Conservation (phyloP, 176 grass and related monocot genomes). For the Carex cristatella region DNA sequence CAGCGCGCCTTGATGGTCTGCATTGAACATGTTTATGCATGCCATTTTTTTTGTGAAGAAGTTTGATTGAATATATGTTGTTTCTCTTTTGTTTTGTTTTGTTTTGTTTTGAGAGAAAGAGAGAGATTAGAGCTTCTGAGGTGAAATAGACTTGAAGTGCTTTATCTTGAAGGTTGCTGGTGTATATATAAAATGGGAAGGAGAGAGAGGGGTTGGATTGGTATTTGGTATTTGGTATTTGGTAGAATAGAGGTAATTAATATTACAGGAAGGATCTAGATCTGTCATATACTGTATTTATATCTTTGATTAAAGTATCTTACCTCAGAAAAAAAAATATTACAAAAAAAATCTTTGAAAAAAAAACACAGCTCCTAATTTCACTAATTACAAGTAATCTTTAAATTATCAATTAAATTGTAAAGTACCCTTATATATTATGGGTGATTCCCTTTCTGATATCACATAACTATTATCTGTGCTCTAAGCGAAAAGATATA, state of each 20-base stretch:
- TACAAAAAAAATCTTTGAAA: not conserved
- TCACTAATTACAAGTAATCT: not conserved
- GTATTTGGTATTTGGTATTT: conserved; percentile 26
- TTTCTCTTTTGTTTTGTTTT: conserved; percentile 15
- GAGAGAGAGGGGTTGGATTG: conserved; percentile 11
- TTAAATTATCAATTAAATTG: too few relatives aligned
- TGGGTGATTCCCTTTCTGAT: not conserved
- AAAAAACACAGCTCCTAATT: not conserved
- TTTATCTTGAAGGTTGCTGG: conserved; percentile 29
- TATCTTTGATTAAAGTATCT: not conserved
- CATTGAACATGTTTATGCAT: conserved; percentile 90
- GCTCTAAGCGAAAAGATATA: not conserved
- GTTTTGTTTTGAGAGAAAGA: not conserved
- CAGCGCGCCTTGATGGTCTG: conserved; percentile 39
- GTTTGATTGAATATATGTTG: conserved; percentile 12
- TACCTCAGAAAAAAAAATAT: not conserved
- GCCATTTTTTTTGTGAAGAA: conserved; percentile 36
- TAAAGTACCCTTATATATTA: not conserved
- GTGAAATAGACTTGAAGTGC: conserved; percentile 11
- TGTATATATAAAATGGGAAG: conserved; percentile 30
- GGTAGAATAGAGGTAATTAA: conserved; percentile 16
- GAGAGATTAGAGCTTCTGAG: conserved; percentile 25
- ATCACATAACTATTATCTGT: not conserved
- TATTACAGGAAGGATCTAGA: conserved; percentile 19
- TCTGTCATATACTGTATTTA: conserved; percentile 13